phyloP scores from a whole-genome alignment of 495 filamentous ascomycete genomes.

The Polyplosphaeria fusca region DNA sequence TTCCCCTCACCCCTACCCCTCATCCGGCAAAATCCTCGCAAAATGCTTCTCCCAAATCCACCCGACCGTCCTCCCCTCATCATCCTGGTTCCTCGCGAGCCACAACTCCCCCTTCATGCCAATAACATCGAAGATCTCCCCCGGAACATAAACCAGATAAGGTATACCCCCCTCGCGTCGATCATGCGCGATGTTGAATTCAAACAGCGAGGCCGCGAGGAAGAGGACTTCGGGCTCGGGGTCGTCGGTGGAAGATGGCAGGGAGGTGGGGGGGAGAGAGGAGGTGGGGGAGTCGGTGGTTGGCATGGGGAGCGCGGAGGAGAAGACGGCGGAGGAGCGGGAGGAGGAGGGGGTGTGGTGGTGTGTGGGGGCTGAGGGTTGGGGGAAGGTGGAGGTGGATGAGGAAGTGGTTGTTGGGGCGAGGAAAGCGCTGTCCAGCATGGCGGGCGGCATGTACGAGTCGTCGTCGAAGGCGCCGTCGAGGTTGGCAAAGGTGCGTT shows the following conservation, averaged over 20 bases:
- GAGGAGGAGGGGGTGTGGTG: slow-evolving; percentile 6
- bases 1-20: too few species aligned
- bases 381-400: too few species aligned
- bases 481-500: slow-evolving; percentile 5
- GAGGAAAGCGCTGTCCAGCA: neutral
- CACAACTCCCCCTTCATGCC: slow-evolving; percentile 96
- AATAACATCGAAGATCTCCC: slow-evolving; percentile 68
- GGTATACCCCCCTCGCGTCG: slow-evolving; percentile 91
- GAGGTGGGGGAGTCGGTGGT: slow-evolving; percentile 15
- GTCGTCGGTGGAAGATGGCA: slow-evolving; percentile 28
- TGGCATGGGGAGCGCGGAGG: slow-evolving; percentile 39
- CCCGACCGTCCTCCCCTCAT: slow-evolving; percentile 69
- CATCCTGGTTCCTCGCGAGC: slow-evolving; percentile 96
- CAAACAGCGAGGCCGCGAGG: slow-evolving; percentile 87
- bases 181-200: slow-evolving; percentile 93
- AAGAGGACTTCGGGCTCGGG: slow-evolving; percentile 63
- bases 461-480: slow-evolving; percentile 24
- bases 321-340: slow-evolving; percentile 36
- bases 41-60: slow-evolving; percentile 99
- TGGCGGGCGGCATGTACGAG: neutral
- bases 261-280: neutral
- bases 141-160: slow-evolving; percentile 90
- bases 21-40: slow-evolving; percentile 45
- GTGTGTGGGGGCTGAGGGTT: neutral
- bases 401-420: too few species aligned